These are phyloP conservation scores for Fomitopsis betulina DNA, from an alignment of 1,284 basidiomycete species.

Conservation along the genomic window DNA sequence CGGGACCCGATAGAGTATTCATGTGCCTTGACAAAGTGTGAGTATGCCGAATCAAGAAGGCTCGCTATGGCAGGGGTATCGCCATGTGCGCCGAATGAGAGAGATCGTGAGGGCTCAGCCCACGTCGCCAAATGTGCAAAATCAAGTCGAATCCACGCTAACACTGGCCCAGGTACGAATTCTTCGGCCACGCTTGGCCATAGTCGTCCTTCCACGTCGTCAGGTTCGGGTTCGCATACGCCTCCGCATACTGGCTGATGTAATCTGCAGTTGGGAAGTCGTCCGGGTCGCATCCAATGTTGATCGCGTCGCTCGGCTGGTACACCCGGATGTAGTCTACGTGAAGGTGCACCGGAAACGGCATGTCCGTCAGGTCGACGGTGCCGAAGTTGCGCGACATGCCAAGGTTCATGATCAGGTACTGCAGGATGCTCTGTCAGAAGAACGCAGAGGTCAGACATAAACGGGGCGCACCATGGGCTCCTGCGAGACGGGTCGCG, in stretches of 20 bases:
- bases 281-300: slow-evolving; percentile 50
- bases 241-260: slow-evolving; percentile 36
- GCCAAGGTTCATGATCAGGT: slow-evolving; percentile 53
- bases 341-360: slow-evolving; percentile 45
- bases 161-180: slow-evolving; percentile 26
- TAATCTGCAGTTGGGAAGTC: slow-evolving; percentile 51
- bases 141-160: slow-evolving; percentile 5
- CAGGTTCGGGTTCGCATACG: slow-evolving; percentile 36
- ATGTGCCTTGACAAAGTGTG: background rate
- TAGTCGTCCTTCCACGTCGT: slow-evolving; percentile 35
- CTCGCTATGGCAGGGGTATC: too few relatives aligned
- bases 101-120: background rate
- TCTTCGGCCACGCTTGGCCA: slow-evolving; percentile 32
- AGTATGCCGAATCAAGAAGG: too few relatives aligned
- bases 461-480: slow-evolving; percentile 45
- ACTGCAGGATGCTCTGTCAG: slow-evolving; percentile 18
- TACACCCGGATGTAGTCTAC: slow-evolving; percentile 62
- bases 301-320: slow-evolving; percentile 39
- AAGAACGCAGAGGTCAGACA: background rate
- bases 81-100: background rate
- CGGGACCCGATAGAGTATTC: background rate
- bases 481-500: slow-evolving; percentile 58
- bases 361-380: slow-evolving; percentile 37
- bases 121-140: background rate
- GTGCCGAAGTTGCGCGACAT: slow-evolving; percentile 52